Conservation (phyloP, 768 basidiomycete genomes). For the Suillus discolor region DNA sequence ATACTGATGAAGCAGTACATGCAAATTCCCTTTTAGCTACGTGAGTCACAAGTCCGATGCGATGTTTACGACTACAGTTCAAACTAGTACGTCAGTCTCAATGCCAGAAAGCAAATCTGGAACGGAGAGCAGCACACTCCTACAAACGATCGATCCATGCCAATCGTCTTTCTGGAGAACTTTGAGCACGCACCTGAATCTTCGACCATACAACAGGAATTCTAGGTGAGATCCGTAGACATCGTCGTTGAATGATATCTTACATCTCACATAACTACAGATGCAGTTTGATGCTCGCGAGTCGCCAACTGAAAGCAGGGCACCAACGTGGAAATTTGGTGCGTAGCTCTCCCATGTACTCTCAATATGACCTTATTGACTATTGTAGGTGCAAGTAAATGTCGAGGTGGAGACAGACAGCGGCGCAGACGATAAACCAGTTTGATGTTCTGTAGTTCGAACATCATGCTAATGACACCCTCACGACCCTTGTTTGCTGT, state of each 20-base stretch:
- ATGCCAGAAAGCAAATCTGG: conserved; percentile 19
- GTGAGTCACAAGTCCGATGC: conserved; percentile 14
- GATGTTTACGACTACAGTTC: background rate
- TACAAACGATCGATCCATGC: background rate
- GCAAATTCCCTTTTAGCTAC: conserved; percentile 30
- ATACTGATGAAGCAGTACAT: conserved; percentile 16
- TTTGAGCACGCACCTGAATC: background rate
- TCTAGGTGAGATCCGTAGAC: background rate
- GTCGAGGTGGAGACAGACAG: conserved; percentile 7
- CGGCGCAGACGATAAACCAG: background rate
- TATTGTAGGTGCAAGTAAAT: conserved; percentile 20
- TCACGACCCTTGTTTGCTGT: background rate
- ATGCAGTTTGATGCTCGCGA: too few relatives aligned
- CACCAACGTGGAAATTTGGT: conserved; percentile 11
- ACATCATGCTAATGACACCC: background rate
- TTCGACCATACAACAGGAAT: background rate
- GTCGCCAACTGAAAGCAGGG: too few relatives aligned
- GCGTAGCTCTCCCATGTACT: background rate
- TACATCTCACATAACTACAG: too few relatives aligned
- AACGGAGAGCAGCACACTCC: background rate
- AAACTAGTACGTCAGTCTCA: conserved; percentile 19
- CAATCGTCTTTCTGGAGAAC: conserved; percentile 3
- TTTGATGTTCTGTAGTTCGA: background rate
- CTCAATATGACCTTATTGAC: background rate
- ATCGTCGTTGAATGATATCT: too few relatives aligned